Base-by-base conservation (phyloP, 2,329 filamentous ascomycete genomes). In the Aspergillus awamori region DNA sequence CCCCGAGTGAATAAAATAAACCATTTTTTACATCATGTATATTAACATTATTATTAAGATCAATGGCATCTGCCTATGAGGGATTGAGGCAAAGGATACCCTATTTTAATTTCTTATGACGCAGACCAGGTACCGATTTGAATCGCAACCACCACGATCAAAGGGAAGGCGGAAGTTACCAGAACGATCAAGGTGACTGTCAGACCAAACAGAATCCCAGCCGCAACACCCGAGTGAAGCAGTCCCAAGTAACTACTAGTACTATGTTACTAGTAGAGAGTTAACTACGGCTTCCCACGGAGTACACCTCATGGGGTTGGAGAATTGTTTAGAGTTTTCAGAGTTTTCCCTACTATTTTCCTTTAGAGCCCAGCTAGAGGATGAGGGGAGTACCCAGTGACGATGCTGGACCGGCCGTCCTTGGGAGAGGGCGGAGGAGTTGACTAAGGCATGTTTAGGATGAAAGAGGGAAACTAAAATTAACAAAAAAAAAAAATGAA, bases 311-410 rank as follows among this genome's bases (percentile, higher is more conserved):
- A 36, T 36, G 33, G 30, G 41, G 22, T 30, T 17, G 15, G 30
- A 48, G 24, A 11, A 17, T 52, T 59, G 26, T 52, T 59, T 59
- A 59, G 57, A 59, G 57, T 59, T 59, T 59, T 45, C 24, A 53
- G 33, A 60, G 11, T 47, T 56, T 47, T 43, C 39, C 47, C 47
- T 51, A 51, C 47, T 51, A 51, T 51, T 51, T 36, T 51, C 28
- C 47, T n/a, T 51, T 51, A 30, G 47, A 30, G 47, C 47, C 47
- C 10, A 17, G 24, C 26, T 51, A 51, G 28, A 11, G 26, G 47
- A n/a, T 17, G 10, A 15, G 20, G 5, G 5, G 45, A 45, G 11
- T 20, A 45, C 20, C 47, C 47, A 33, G 47, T 51, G 47, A 51
- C 17, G 47, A 51, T 30, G 47, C 33, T 51, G 47, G 45, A 30